A percentile compares a stretch with the other conserved stretches of the same genome.
Evolutionary conservation across 495 filamentous ascomycete species (phyloP).

Genomic region (Talaromyces liani): DNA sequence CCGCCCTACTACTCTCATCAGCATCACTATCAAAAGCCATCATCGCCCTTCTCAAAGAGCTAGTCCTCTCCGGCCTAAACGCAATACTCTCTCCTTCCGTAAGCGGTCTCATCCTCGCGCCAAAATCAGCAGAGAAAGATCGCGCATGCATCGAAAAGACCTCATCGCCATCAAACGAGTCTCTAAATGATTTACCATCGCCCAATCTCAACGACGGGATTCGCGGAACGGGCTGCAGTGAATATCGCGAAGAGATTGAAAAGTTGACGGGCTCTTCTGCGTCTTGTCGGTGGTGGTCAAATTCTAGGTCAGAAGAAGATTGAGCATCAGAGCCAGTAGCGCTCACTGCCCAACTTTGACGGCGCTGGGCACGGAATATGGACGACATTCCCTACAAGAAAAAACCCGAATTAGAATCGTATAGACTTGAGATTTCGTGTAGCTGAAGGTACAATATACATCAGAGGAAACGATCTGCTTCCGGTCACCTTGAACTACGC

Average conservation of each 20-base stretch:
- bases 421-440: slow-evolving; percentile 13
- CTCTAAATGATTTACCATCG: neutral
- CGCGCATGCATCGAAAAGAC: neutral
- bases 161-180: neutral
- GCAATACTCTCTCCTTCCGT: neutral
- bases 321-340: neutral
- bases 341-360: neutral
- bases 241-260: slow-evolving; percentile 4
- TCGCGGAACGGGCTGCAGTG: slow-evolving; percentile 1
- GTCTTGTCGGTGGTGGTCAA: neutral
- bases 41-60: neutral
- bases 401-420: slow-evolving; percentile 31
- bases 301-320: neutral
- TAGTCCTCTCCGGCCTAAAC: neutral
- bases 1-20: neutral
- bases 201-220: slow-evolving; percentile 4
- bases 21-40: neutral
- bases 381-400: slow-evolving; percentile 36
- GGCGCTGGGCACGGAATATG: slow-evolving; percentile 12
- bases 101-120: neutral
- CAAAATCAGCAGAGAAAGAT: slow-evolving; percentile 3
- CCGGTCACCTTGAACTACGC: slow-evolving; percentile 17
- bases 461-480: slow-evolving; percentile 11
- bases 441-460: slow-evolving; percentile 11
- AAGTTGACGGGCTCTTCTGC: neutral